Percentiles rank a stretch among this genome's conserved stretches.
Evolutionary conservation across 2,329 filamentous ascomycete genomes (phyloP).

Genomic region (Piedraia hortae): DNA sequence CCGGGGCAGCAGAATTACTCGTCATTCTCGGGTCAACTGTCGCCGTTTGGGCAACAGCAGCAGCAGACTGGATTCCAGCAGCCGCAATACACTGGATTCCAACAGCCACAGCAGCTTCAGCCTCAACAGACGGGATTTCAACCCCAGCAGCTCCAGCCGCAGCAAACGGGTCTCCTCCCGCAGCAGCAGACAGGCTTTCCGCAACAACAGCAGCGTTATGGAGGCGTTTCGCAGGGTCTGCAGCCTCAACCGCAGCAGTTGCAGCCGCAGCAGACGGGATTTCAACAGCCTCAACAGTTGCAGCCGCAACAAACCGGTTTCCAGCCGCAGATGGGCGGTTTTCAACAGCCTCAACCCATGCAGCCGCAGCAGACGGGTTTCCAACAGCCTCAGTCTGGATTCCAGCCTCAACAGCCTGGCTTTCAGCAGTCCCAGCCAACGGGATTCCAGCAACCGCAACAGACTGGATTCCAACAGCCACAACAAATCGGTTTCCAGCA

Average conservation of each 20-base stretch:
- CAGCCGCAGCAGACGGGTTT: conserved; percentile 13
- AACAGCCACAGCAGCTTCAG: conserved; percentile 15
- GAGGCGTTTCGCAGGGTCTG: neutral
- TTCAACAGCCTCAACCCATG: conserved; percentile 1
- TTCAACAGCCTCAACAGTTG: neutral
- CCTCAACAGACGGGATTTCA: conserved; percentile 12
- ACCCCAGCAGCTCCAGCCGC: conserved; percentile 11
- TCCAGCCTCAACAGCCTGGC: no score
- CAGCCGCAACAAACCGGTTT: neutral
- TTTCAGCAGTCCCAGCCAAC: conserved; percentile 18
- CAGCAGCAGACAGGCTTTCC: conserved; percentile 19
- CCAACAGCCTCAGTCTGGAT: no score
- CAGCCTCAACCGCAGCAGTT: conserved; percentile 1
- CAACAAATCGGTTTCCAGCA: conserved; percentile 6
- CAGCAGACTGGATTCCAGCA: conserved; percentile 31
- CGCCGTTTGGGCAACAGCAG: conserved; percentile 20
- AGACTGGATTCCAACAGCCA: conserved; percentile 15
- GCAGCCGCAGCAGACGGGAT: no score
- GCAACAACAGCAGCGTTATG: conserved; percentile 17
- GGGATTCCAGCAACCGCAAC: conserved; percentile 24
- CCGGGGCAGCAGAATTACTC: conserved; percentile 27
- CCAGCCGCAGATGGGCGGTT: neutral
- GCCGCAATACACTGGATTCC: conserved; percentile 41
- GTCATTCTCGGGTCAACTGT: conserved; percentile 26
- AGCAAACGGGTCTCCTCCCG: conserved; percentile 14